Percentiles rank a stretch among this genome's conserved stretches.
These are phyloP conservation scores for Rhizopogon sp. DNA, from an alignment of 768 basidiomycete species.

Conservation along the genomic window DNA sequence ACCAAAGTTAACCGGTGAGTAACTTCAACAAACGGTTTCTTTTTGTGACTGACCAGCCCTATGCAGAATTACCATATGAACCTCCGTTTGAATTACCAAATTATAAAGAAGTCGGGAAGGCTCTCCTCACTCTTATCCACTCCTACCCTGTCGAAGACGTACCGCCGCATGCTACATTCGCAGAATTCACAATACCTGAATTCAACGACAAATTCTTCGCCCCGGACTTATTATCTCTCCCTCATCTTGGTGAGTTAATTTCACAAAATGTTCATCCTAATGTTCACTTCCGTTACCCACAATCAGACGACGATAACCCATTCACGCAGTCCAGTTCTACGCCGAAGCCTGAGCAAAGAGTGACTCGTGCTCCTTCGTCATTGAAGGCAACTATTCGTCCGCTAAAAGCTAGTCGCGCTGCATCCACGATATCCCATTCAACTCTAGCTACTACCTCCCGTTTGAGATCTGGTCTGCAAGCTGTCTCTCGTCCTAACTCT, in stretches of 20 bases:
- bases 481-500: not conserved
- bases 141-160: constrained; percentile 31
- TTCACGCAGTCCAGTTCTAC: constrained; percentile 14
- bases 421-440: not conserved
- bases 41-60: constrained; percentile 1
- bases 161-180: constrained; percentile 6
- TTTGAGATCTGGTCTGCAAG: not conserved
- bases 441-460: not conserved
- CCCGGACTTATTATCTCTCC: constrained; percentile 10
- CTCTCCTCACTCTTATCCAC: constrained; percentile 31
- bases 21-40: not conserved
- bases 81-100: constrained; percentile 47
- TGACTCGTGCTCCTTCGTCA: not conserved
- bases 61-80: constrained; percentile 36
- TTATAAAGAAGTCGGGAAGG: constrained; percentile 36
- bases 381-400: not conserved
- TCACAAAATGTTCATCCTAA: not conserved
- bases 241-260: constrained; percentile 18
- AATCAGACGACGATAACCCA: constrained; percentile 24
- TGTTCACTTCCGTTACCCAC: not conserved
- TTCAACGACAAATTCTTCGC: constrained; percentile 20
- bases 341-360: not conserved
- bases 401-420: not conserved
- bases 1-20: constrained; percentile 45
- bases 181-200: constrained; percentile 15